Conservation (phyloP, 805 yeast species). For the Lipomyces starkeyi region DNA sequence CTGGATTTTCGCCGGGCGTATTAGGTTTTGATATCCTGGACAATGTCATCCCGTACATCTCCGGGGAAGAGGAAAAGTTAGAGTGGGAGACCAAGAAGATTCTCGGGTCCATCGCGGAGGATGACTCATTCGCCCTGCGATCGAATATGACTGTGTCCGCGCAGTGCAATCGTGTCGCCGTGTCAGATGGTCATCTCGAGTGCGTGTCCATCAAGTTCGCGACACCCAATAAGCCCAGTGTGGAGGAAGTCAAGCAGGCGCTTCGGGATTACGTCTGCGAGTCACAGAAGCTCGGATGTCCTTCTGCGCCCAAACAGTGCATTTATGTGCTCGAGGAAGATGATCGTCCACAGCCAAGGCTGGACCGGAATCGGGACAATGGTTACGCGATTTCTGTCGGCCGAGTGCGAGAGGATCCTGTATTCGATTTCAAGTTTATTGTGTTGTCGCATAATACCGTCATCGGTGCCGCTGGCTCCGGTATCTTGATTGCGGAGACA, state of each 20-base stretch:
- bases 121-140: slow-evolving; percentile 61
- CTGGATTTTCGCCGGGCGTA: slow-evolving; percentile 97
- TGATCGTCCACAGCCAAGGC: slow-evolving; percentile 97
- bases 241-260: slow-evolving; percentile 75
- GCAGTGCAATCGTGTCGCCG: slow-evolving; percentile 96
- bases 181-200: slow-evolving; percentile 97
- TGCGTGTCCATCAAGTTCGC: slow-evolving; percentile 87
- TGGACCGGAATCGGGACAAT: slow-evolving; percentile 92
- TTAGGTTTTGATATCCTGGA: slow-evolving; percentile 94
- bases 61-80: slow-evolving; percentile 97
- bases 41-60: slow-evolving; percentile 90
- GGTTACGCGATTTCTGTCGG: slow-evolving; percentile 97
- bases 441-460: slow-evolving; percentile 97
- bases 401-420: slow-evolving; percentile 89
- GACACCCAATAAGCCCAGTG: slow-evolving; percentile 80
- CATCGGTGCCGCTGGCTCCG: slow-evolving; percentile 99
- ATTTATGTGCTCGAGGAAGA: slow-evolving; percentile 89
- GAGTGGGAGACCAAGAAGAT: slow-evolving; percentile 99
- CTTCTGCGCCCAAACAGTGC: slow-evolving; percentile 90
- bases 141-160: slow-evolving; percentile 86
- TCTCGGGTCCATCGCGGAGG: slow-evolving; percentile 66
- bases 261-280: slow-evolving; percentile 80
- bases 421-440: slow-evolving; percentile 93
- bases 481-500: slow-evolving; percentile 92
- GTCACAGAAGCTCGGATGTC: slow-evolving; percentile 78